Evolutionary conservation across 108 stramenopile species (phyloP).

Genomic region (Epithemia pelagica): DNA sequence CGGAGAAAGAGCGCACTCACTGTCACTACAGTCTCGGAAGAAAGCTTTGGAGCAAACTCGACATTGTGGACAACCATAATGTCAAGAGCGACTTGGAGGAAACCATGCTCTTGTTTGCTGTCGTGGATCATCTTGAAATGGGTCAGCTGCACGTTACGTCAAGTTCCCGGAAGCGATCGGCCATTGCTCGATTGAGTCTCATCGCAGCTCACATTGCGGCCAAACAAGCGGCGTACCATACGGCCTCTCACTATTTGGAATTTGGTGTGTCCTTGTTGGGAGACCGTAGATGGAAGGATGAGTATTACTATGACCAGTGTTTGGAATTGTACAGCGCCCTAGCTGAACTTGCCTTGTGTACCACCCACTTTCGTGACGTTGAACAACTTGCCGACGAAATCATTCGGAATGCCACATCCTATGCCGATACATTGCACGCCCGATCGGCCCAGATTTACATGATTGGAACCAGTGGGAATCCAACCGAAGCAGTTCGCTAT

Average conservation of each 20-base stretch:
- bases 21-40: conserved; percentile 37
- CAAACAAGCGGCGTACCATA: conserved; percentile 22
- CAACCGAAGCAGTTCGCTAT: not conserved
- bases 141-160: conserved; percentile 17
- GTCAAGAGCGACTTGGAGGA: conserved; percentile 27
- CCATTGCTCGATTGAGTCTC: conserved; percentile 32
- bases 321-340: conserved; percentile 39
- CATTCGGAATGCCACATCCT: conserved; percentile 17
- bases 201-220: conserved; percentile 28
- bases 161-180: conserved; percentile 9
- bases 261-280: conserved; percentile 36
- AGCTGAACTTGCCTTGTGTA: conserved; percentile 30
- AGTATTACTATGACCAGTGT: conserved; percentile 51
- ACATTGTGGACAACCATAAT: conserved; percentile 17
- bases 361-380: conserved; percentile 16
- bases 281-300: conserved; percentile 35
- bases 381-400: conserved; percentile 24
- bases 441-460: conserved; percentile 26
- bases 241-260: conserved; percentile 32
- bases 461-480: conserved; percentile 15
- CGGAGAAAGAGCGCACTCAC: conserved; percentile 10
- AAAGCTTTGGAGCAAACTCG: conserved; percentile 21
- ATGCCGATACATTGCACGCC: conserved; percentile 28
- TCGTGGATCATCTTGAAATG: not conserved
- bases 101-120: conserved; percentile 12